A percentile compares a stretch with the other conserved stretches of the same genome.
These are phyloP conservation scores for Neurospora sp. DNA, from an alignment of 495 filamentous ascomycete species.

Conservation along the genomic window DNA sequence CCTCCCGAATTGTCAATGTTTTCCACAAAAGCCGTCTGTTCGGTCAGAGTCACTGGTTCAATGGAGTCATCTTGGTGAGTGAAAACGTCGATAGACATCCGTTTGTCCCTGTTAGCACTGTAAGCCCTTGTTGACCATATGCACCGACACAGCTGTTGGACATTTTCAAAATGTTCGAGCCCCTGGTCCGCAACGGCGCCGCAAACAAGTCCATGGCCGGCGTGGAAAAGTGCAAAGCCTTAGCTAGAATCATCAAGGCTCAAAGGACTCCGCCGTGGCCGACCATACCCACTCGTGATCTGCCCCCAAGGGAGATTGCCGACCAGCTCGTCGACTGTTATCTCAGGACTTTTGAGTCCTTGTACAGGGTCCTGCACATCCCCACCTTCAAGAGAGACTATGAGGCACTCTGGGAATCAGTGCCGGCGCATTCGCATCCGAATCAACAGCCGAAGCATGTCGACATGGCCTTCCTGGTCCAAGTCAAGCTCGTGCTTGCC, in stretches of 20 bases:
- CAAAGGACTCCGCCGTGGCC: conserved; percentile 11
- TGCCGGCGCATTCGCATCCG: not conserved
- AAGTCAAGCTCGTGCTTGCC: conserved; percentile 18
- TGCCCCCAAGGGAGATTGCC: conserved; percentile 39
- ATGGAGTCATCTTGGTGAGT: conserved; percentile 31
- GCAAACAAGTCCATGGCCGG: not conserved
- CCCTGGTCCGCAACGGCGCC: not conserved
- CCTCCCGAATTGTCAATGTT: conserved; percentile 24
- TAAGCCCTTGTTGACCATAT: not conserved
- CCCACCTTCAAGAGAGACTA: conserved; percentile 41
- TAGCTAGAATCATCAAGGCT: conserved; percentile 13
- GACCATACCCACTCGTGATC: not conserved
- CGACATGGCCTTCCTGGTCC: conserved; percentile 5
- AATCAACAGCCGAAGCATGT: not conserved
- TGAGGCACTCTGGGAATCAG: conserved; percentile 22
- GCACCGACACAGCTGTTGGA: conserved; percentile 12
- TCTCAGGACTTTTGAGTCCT: conserved; percentile 34
- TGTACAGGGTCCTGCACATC: conserved; percentile 48
- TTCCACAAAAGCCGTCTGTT: conserved; percentile 45
- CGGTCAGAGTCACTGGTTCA: conserved; percentile 50
- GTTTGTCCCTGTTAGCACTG: not conserved
- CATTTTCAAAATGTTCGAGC: conserved; percentile 14
- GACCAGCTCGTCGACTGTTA: conserved; percentile 39
- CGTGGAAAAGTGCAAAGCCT: conserved; percentile 20
- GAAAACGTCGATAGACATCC: not conserved